Conservation (phyloP, 2,329 filamentous ascomycete species). For the Cercospora sp. region DNA sequence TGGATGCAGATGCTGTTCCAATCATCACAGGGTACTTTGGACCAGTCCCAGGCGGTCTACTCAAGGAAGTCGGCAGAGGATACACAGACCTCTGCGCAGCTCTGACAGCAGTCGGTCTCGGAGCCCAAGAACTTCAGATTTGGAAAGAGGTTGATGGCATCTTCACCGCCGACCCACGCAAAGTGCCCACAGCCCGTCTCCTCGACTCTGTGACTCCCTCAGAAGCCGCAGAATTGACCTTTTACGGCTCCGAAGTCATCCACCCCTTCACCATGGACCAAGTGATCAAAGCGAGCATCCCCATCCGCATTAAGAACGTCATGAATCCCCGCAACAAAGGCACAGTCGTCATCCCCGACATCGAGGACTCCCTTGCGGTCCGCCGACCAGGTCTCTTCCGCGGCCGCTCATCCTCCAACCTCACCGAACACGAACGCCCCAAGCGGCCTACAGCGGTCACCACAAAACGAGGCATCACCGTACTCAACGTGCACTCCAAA, state of each 20-base stretch:
- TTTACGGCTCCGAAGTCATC: slow-evolving; percentile 79
- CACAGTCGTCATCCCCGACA: slow-evolving; percentile 81
- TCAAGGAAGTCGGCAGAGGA: slow-evolving; percentile 89
- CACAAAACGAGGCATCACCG: slow-evolving; percentile 94
- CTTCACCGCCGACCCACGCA: slow-evolving; percentile 81
- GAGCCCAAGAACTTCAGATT: slow-evolving; percentile 86
- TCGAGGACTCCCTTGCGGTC: slow-evolving; percentile 55
- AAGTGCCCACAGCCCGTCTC: slow-evolving; percentile 90
- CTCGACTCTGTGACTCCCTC: slow-evolving; percentile 85
- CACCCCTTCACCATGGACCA: slow-evolving; percentile 99
- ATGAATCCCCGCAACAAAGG: slow-evolving; percentile 79
- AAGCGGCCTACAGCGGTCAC: slow-evolving; percentile 70
- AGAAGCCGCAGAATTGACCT: slow-evolving; percentile 91
- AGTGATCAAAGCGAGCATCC: slow-evolving; percentile 72
- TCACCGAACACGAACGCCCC: slow-evolving; percentile 44
- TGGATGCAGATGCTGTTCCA: slow-evolving; percentile 49
- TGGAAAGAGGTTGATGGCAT: slow-evolving; percentile 99
- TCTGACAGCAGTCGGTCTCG: slow-evolving; percentile 83
- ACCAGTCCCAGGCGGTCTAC: slow-evolving; percentile 82
- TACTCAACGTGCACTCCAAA: slow-evolving; percentile 98
- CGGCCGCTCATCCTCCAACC: slow-evolving; percentile 47
- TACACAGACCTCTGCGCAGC: slow-evolving; percentile 97
- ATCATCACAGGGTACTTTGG: slow-evolving; percentile 88
- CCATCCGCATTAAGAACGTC: slow-evolving; percentile 88
- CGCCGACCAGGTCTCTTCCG: slow-evolving; percentile 55